Evolutionary conservation across 352 stramenopile genomes (phyloP), one percentile per base, ranked within the genome.

Genomic region (Phytopythium chamaehyphon): DNA sequence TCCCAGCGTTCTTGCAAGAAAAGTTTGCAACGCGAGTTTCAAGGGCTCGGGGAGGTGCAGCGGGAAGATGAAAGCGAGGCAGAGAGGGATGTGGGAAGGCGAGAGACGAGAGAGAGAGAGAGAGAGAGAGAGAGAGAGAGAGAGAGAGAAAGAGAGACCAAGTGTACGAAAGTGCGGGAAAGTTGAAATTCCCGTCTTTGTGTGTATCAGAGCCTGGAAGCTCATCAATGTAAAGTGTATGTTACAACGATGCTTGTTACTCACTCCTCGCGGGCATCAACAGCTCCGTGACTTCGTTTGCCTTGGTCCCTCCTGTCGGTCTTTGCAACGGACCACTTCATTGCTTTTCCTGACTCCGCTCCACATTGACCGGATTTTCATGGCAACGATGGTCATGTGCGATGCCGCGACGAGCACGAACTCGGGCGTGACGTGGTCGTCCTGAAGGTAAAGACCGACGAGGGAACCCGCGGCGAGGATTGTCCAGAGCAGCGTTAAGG

Each of bases 371-470:
- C 44, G 56, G n/a, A 54, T 19, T 51, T 51, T 63, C 37, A 60
- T 19, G 12, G 59, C 15, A 12, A 39, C 62, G 15, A 70, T 26
- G 1, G n/a, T 22, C 39, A 51, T 15, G 43, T 66, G 57, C 11
- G 46, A 51, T 35, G 38, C 53, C 24, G 63, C 28, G 21, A 69
- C 33, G 22, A 66, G 44, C 23, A 54, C 12, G 26, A 66, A 69
- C 57, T 69, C 52, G 10, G 66, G 22, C 26, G 61, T 55, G 45
- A 53, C 23, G 44, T 66, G 57, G 8, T 57, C 51, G 24, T 35
- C 52, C 26, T 56, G 23, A 18, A 59, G 21, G 43, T 51, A 24
- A 40, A 66, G 46, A 16, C 12, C 28, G 39, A 57, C 2, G n/a
- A 70, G 19, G 28, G 49, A 16, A 1, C 11, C 37, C 9, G 22